Evolutionary conservation across 225 moss, liverwort and hornwort species (phyloP), one percentile per base, ranked within the genome.

Genomic region (Rhytidiadelphus loreus): DNA sequence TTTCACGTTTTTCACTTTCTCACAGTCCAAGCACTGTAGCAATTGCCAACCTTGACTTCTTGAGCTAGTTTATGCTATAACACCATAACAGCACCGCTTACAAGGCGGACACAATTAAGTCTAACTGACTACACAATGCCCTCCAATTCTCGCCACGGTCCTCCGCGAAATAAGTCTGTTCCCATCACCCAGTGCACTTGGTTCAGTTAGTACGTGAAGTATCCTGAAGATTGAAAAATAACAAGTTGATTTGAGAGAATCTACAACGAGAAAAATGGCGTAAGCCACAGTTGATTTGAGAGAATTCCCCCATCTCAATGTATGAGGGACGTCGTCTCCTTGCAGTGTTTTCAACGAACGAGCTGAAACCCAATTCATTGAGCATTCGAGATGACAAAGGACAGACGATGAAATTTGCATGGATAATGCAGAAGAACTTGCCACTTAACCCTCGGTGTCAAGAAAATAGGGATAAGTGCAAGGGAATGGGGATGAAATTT

Each of bases 31-130:
- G 23, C 52, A 22, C 65, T n/a, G 20, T 20, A 13, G 53, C 53
- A 22, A 29, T 22, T 32, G 84, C 39, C 57, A 32, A 32, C 70
- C n/a, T 56, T 55, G 55, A 83, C 39, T 83, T 24, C 39, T 65
- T 28, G 28, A 37, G 48, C 82, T 35, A 71, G 57, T 53, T 84
- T 16, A 70, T 70, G 41, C 84, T 84, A 6, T 3, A 41, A 23
- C 32, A 24, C 43, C 14, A 46, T 24, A 20, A 50, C 62, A 61
- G 62, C n/a, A 32, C 81, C 56, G 63, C 86, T 76, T 87, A 93
- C 37, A 94, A 82, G 75, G 92, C 79, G n/a, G 86, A 85, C 85
- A 90, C 93, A 87, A 90, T 88, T 57, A 93, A 85, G 73, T 92
- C 83, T 16, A 94, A 87, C 74, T 93, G 77, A 85, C 74, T 65